These are phyloP conservation scores for Smittium culicis DNA, from an alignment of 371 early-diverging fungal species.

Conservation along the genomic window DNA sequence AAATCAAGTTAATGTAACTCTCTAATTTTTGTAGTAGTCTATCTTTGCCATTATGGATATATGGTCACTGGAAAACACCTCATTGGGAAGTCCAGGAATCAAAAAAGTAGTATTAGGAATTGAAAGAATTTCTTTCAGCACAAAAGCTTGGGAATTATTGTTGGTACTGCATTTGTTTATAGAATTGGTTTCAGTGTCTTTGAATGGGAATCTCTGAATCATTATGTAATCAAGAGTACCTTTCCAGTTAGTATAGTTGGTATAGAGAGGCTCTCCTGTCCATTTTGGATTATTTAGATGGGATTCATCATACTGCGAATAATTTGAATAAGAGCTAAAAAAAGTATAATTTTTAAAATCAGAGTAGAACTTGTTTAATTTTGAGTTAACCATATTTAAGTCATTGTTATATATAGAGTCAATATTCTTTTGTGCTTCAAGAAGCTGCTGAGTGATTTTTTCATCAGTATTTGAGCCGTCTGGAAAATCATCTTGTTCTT, in stretches of 20 bases:
- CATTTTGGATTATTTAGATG: constrained; percentile 21
- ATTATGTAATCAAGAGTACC: constrained; percentile 43
- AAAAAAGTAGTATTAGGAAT: constrained; percentile 26
- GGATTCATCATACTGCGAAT: constrained; percentile 20
- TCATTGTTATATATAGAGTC: constrained; percentile 19
- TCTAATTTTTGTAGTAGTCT: not conserved
- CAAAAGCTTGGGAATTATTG: not conserved
- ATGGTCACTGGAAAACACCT: constrained; percentile 37
- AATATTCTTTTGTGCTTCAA: constrained; percentile 14
- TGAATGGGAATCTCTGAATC: constrained; percentile 9
- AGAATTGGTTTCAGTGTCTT: constrained; percentile 1
- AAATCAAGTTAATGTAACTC: too few relatives aligned
- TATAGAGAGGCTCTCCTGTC: constrained; percentile 38
- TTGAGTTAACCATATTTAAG: constrained; percentile 13
- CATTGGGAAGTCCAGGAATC: constrained; percentile 40
- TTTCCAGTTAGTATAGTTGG: constrained; percentile 36
- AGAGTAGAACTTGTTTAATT: constrained; percentile 16
- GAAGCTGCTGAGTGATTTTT: constrained; percentile 6
- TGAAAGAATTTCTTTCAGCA: constrained; percentile 21
- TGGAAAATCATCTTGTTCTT: not conserved
- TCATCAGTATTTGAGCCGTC: not conserved
- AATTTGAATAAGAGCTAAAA: constrained; percentile 22
- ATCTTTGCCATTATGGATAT: constrained; percentile 28
- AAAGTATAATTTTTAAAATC: constrained; percentile 12
- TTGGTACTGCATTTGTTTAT: not conserved